Conservation (phyloP, 1,139 yeast species). For the Saccharomyces hybrid region DNA sequence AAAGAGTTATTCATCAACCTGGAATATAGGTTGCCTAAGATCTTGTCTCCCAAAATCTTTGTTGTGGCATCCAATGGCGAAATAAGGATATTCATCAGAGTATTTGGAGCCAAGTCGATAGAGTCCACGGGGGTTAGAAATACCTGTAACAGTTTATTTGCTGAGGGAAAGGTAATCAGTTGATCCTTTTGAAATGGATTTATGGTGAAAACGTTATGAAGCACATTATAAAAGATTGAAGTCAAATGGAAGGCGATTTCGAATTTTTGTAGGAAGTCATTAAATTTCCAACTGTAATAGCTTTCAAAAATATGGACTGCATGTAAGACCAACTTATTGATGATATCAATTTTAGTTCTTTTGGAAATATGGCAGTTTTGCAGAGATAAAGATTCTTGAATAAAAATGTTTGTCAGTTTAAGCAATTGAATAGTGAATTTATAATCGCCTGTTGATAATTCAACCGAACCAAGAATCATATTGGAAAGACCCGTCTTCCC, state of each 20-base stretch:
- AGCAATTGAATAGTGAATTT: conserved; percentile 54
- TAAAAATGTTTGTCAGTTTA: conserved; percentile 46
- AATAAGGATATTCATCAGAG: conserved; percentile 36
- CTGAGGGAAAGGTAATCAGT: conserved; percentile 28
- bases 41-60: conserved; percentile 13
- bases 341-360: conserved; percentile 45
- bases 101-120: conserved; percentile 46
- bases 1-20: conserved; percentile 33
- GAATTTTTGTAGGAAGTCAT: conserved; percentile 46
- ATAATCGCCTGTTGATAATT: conserved; percentile 61
- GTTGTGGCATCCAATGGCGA: conserved; percentile 32
- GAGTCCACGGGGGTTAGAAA: conserved; percentile 48
- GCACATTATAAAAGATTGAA: conserved; percentile 47
- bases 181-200: conserved; percentile 31
- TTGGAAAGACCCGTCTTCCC: conserved; percentile 66
- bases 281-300: conserved; percentile 62
- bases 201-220: conserved; percentile 51
- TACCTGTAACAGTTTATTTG: conserved; percentile 43
- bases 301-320: conserved; percentile 65
- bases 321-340: conserved; percentile 50
- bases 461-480: conserved; percentile 62
- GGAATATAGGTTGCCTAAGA: conserved; percentile 15
- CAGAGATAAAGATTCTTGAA: conserved; percentile 39
- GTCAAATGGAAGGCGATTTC: conserved; percentile 55
- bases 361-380: conserved; percentile 35